Conservation (phyloP, 306 rosid genomes). For the Trifolium subterraneum region DNA sequence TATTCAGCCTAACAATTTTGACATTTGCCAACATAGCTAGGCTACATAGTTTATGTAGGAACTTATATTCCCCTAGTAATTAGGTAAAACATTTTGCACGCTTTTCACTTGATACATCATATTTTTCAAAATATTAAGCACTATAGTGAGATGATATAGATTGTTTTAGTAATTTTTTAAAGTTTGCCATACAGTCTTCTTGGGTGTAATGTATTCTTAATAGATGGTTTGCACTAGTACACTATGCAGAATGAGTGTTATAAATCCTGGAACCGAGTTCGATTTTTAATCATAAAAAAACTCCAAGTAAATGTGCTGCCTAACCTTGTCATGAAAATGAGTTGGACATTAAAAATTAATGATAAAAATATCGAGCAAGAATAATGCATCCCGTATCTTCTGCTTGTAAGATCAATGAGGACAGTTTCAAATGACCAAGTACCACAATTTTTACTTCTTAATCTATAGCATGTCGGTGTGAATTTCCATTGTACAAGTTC, state of each 20-base stretch:
- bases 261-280: not conserved
- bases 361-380: conserved; percentile 1
- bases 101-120: not conserved
- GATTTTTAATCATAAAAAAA: not conserved
- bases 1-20: no score
- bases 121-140: not conserved
- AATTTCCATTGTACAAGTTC: conserved; percentile 28
- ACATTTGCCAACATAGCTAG: no score
- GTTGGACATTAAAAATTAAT: not conserved
- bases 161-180: not conserved
- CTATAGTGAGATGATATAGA: not conserved
- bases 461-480: conserved; percentile 4
- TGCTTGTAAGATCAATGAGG: conserved; percentile 17
- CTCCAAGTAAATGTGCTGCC: not conserved
- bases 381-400: conserved; percentile 16
- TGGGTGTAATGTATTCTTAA: not conserved
- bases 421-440: conserved; percentile 5
- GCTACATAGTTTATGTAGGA: no score
- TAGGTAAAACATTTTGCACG: not conserved
- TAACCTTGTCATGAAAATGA: conserved; percentile 4
- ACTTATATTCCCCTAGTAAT: no score
- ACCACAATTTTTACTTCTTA: not conserved
- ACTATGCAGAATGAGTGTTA: not conserved
- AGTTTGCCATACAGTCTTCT: not conserved
- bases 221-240: no score